A percentile compares a stretch with the other conserved stretches of the same genome.
Conservation (phyloP, 306 rosid species). For the Malus asiatica region DNA sequence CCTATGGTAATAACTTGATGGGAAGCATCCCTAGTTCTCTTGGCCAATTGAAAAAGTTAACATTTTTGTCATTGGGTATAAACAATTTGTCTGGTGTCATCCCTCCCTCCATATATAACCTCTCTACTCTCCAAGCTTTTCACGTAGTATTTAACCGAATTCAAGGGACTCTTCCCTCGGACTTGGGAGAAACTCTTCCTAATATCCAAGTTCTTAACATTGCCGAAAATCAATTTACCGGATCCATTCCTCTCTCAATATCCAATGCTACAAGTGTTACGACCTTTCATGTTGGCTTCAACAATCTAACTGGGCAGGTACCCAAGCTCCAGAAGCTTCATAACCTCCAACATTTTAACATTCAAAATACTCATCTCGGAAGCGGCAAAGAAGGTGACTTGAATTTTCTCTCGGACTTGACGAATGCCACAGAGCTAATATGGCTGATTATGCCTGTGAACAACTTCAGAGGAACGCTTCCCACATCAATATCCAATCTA, state of each 20-base stretch:
- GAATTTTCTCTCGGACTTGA: background rate
- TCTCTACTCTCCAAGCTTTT: background rate
- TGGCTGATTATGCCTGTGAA: fast-evolving
- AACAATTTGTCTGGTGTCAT: background rate
- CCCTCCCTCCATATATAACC: background rate
- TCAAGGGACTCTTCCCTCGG: background rate
- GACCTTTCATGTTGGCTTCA: fast-evolving
- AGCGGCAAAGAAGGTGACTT: background rate
- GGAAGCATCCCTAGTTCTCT: background rate
- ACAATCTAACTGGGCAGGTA: background rate
- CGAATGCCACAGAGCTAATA: background rate
- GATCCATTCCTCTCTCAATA: background rate
- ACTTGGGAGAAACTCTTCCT: background rate
- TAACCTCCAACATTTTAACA: fast-evolving
- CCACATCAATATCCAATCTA: background rate
- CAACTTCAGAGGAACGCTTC: background rate
- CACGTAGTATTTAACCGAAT: background rate
- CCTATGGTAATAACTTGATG: fast-evolving
- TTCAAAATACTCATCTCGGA: background rate
- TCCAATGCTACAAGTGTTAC: background rate
- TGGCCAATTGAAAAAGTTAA: background rate
- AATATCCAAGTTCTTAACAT: background rate
- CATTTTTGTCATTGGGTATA: background rate
- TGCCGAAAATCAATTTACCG: fast-evolving
- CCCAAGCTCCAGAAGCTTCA: background rate